These are phyloP conservation scores for Melampsora abietis-canadensis DNA, from an alignment of 1,284 basidiomycete species.

Conservation along the genomic window DNA sequence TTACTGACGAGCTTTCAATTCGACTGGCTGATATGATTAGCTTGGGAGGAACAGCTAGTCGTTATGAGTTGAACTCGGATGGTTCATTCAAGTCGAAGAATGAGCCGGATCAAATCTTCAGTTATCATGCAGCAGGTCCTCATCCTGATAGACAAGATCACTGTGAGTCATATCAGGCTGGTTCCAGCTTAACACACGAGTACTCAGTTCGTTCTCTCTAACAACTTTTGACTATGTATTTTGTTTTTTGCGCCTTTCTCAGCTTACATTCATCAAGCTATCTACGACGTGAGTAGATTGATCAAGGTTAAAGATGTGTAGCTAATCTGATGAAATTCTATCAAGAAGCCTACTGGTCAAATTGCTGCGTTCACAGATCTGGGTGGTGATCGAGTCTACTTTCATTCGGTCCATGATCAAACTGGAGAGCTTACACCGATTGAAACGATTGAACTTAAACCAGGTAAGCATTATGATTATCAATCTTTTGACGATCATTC, in stretches of 20 bases:
- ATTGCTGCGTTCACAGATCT: conserved; percentile 17
- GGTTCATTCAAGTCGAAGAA: conserved; percentile 10
- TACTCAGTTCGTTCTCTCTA: not conserved
- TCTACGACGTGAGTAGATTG: conserved; percentile 14
- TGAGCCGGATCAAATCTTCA: not conserved
- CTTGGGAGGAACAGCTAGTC: conserved; percentile 10
- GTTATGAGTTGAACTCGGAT: not conserved
- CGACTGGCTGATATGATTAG: not conserved
- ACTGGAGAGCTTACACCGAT: conserved; percentile 4
- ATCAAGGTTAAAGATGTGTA: no score
- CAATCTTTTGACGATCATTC: not conserved
- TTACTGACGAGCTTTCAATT: not conserved
- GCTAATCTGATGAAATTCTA: no score
- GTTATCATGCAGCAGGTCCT: conserved; percentile 17
- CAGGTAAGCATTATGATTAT: not conserved
- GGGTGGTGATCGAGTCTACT: conserved; percentile 19
- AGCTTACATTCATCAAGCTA: conserved; percentile 36
- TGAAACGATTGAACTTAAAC: conserved; percentile 11
- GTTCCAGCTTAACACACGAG: not conserved
- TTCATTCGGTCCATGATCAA: conserved; percentile 9
- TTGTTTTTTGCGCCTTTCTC: not conserved
- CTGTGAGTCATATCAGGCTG: not conserved
- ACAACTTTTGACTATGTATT: not conserved
- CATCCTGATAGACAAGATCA: conserved; percentile 12
- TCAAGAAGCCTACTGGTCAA: conserved; percentile 6